Conservation (phyloP, 345 rosid species). For the Sapria himalayana region DNA sequence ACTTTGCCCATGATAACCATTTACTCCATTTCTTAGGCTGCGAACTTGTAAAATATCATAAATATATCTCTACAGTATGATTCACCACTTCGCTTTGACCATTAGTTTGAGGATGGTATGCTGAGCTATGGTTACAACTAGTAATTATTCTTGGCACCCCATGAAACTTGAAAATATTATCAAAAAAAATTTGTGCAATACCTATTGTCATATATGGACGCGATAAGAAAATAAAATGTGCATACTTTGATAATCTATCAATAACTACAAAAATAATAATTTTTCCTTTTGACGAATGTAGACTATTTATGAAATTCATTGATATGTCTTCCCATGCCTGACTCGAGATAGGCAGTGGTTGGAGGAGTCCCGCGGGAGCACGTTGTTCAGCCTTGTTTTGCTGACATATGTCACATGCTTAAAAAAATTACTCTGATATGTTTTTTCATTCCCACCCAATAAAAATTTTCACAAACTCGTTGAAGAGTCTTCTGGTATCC, state of each 20-base stretch:
- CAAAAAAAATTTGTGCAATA: not conserved
- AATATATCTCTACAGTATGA: not conserved
- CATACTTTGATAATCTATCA: conserved; percentile 2
- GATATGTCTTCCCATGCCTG: not conserved
- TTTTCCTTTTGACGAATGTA: conserved; percentile 1
- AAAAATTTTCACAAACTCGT: not conserved
- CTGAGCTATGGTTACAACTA: not conserved
- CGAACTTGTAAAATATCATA: not conserved
- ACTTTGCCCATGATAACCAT: conserved; percentile 4
- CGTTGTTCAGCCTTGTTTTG: not conserved
- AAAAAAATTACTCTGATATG: not conserved
- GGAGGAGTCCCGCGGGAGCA: not conserved
- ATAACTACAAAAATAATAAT: conserved; percentile 1
- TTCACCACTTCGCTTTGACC: conserved; percentile 2
- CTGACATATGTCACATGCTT: not conserved
- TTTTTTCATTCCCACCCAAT: not conserved
- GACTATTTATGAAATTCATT: conserved; percentile 7
- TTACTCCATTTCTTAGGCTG: not conserved
- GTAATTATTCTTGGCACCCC: conserved; percentile 1
- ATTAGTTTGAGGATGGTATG: conserved; percentile 2
- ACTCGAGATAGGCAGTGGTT: not conserved
- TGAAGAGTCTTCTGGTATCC: not conserved
- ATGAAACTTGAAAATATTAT: not conserved
- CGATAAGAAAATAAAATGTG: not conserved
- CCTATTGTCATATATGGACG: not conserved